phyloP scores from a whole-genome alignment of 169 alveolate genomes.

The Ichthyophthirius multifiliis region DNA sequence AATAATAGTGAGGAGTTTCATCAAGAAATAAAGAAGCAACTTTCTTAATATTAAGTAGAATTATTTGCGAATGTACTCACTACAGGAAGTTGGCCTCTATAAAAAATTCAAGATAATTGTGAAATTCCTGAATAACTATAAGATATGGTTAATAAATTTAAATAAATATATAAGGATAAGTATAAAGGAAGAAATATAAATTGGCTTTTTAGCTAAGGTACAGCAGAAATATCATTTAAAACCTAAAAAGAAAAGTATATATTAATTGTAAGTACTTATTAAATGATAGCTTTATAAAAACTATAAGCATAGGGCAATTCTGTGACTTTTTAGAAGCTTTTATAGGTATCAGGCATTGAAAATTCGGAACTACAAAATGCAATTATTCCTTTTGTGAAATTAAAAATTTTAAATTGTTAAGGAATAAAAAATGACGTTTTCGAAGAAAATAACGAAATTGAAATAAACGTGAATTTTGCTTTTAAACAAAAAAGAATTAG shows the following conservation, averaged over 20 bases:
- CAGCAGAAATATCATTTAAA: constrained; percentile 37
- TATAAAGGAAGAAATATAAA: constrained; percentile 50
- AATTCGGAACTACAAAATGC: constrained; percentile 44
- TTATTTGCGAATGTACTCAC: constrained; percentile 52
- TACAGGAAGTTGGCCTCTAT: constrained; percentile 65
- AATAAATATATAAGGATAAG: constrained; percentile 35
- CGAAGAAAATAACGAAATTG: constrained; percentile 40
- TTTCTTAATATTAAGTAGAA: constrained; percentile 19
- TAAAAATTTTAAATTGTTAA: constrained; percentile 20
- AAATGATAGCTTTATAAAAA: constrained; percentile 42
- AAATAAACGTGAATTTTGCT: constrained; percentile 24
- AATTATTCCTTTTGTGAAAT: constrained; percentile 29
- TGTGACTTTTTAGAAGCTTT: constrained; percentile 28
- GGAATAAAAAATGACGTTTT: constrained; percentile 26
- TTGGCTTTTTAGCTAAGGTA: constrained; percentile 56
- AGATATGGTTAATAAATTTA: constrained; percentile 21
- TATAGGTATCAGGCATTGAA: constrained; percentile 36
- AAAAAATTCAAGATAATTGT: constrained; percentile 28
- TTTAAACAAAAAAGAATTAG: constrained; percentile 28
- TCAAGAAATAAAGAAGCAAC: constrained; percentile 31
- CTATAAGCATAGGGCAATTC: constrained; percentile 24
- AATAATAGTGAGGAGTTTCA: constrained; percentile 41
- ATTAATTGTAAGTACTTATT: constrained; percentile 29
- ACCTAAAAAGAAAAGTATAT: constrained; percentile 24
- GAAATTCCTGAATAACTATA: constrained; percentile 33